Evolutionary conservation across 1,284 basidiomycete genomes (phyloP), one percentile per base, ranked within the genome.

Genomic region (Cutaneotrichosporon curvatum): DNA sequence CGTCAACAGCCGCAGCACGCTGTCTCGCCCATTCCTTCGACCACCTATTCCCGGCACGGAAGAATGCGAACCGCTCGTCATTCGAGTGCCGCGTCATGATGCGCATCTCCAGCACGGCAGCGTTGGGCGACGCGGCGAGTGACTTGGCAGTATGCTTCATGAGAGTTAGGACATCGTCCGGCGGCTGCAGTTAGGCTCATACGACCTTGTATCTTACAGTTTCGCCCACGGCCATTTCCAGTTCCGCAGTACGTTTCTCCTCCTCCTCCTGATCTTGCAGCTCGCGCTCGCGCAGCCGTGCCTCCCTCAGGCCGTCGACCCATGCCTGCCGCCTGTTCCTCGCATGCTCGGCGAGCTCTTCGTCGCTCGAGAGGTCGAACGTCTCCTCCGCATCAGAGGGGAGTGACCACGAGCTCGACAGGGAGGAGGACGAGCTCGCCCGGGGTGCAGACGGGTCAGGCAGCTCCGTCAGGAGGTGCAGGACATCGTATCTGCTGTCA

Each of bases 361-460:
- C 86, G 16, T 76, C 73, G 0, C 78, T 76, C 0, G 79, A 76
- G 50, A 89, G 76, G 68, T 84, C 84, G 67, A 87, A 90, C 0
- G 78, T 82, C 55, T 89, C 85, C 70, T 89, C 87, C 1, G 78
- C 65, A 60, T 90, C 87, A 0, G 86, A 88, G 3, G 87, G 82
- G 0, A 89, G 75, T 82, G 85, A 88, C 23, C 83, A 84, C 3
- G 54, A 53, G 16, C 43, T 49, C 15, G 6, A 47, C 32, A 15
- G 48, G n/a, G 48, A 47, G 18, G 37, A 28, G n/a, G 21, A 25
- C 12, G 43, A 8, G 55, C 43, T 11, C 20, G 45, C 11, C 33
- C 50, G n/a, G 15, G 12, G 21, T 15, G 35, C 35, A 35, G 15
- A 58, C 48, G 37, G 49, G 18, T 14, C 37, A 45, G 49, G 61